Conservation (phyloP, 208 protist genomes). For the Leishmania major region DNA sequence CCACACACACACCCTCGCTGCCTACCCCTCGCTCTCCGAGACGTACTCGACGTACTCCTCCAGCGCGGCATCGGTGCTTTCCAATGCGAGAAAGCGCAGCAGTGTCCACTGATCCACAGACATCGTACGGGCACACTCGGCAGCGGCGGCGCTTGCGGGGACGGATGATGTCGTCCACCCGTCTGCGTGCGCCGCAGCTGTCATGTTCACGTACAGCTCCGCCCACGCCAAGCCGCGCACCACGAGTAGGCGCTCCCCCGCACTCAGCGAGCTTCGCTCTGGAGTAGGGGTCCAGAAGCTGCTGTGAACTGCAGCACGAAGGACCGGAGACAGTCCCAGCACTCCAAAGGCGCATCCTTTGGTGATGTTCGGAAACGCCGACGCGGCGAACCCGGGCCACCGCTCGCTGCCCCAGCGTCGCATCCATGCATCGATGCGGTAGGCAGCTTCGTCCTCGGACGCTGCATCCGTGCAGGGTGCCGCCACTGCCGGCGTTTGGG, state of each 20-base stretch:
- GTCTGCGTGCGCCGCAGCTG: neutral
- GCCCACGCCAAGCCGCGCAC: constrained; percentile 74
- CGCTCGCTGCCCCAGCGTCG: constrained; percentile 23
- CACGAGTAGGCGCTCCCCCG: constrained; percentile 20
- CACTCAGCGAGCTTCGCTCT: neutral
- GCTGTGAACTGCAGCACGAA: constrained; percentile 19
- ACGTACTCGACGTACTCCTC: constrained; percentile 43
- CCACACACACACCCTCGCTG: too few species aligned
- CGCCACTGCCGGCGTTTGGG: constrained; percentile 12
- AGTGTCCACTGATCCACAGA: constrained; percentile 59
- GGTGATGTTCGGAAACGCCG: constrained; percentile 20
- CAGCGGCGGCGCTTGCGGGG: constrained; percentile 33
- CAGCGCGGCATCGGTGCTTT: constrained; percentile 52
- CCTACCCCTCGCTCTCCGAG: constrained; percentile 4
- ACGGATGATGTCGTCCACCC: neutral
- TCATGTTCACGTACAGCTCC: constrained; percentile 56
- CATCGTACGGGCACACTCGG: constrained; percentile 37
- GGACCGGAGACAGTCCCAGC: constrained; percentile 20
- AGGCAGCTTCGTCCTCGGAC: neutral
- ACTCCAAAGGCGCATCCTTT: constrained; percentile 24
- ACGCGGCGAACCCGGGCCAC: constrained; percentile 16
- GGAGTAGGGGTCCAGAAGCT: constrained; percentile 18
- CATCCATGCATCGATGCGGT: constrained; percentile 24
- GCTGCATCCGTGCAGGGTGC: neutral
- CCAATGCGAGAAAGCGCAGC: constrained; percentile 59